Base-by-base conservation (phyloP, 2,329 filamentous ascomycete genomes). In the Penicillium olsonii region DNA sequence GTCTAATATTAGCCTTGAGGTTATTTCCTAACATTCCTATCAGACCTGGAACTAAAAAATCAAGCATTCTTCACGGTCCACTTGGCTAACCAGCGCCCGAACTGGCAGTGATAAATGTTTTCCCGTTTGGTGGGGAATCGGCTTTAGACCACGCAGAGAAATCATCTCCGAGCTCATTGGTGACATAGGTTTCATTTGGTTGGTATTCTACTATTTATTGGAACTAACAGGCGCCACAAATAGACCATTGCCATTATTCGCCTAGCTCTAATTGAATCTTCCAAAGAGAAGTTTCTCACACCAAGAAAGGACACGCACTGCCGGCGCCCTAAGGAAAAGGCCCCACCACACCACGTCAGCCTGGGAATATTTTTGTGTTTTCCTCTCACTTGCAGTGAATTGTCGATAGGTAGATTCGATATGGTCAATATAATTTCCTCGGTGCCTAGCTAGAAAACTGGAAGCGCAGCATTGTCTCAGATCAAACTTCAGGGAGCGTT, bases 311-410 rank as follows among this genome's bases (percentile, higher is more conserved):
- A 39, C 49, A 52, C 55, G 43, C 38, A 55, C n/a, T 56, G 53
- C 44, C 46, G 33, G 31, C 31, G n/a, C 17, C 41, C 42, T n/a
- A 38, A 15, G 35, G 20, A 44, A 26, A 11, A 42, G 3, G 56
- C 56, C 56, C 58, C 58, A 58, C 56, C 18, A 6, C 31, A 54
- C 56, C 52, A 46, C 52, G 56, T 60, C 52, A 55, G 52, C 54
- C 34, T 18, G 17, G 27, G 12, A 37, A 42, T 31, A 41, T 45
- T 48, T 48, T 45, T 24, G 24, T 24, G 19, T 31, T 14, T 14
- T 34, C 42, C 11, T 11, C 17, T 14, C 15, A 6, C 12, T 34
- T 41, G 1, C 11, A 3, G 29, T 22, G 2, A 4, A 27, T 2
- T 14, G 15, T 24, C 4, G 22, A 24, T n/a, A 9, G 42, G 14